Conservation (phyloP, 768 basidiomycete genomes). For the Termitomyces sp. region DNA sequence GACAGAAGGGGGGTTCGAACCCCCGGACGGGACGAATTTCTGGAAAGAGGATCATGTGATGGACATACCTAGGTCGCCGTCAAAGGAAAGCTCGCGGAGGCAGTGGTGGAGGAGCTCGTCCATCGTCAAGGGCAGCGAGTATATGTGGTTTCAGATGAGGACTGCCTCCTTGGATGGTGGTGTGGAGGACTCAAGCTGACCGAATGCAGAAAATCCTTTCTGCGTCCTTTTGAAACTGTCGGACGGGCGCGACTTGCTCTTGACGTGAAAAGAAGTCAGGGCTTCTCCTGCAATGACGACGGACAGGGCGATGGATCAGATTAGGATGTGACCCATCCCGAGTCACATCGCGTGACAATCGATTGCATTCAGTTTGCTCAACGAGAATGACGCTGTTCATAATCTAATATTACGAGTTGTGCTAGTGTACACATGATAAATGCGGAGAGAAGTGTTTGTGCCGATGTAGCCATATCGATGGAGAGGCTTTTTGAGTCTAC, state of each 20-base stretch:
- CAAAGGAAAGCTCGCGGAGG: slow-evolving; percentile 84
- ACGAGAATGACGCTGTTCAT: slow-evolving; percentile 10
- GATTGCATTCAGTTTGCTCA: slow-evolving; percentile 12
- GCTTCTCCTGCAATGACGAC: slow-evolving; percentile 13
- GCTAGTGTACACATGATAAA: slow-evolving; percentile 7
- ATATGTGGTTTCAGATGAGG: slow-evolving; percentile 1
- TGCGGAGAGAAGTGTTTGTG: slow-evolving; percentile 4
- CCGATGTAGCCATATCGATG: slow-evolving; percentile 7
- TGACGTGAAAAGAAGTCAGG: slow-evolving; percentile 13
- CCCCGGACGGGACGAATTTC: slow-evolving; percentile 19
- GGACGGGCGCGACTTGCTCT: slow-evolving; percentile 12
- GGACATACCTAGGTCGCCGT: slow-evolving; percentile 83
- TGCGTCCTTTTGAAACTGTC: slow-evolving; percentile 1
- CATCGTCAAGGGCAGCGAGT: slow-evolving; percentile 38
- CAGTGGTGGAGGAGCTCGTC: slow-evolving; percentile 85
- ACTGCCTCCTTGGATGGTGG: neutral
- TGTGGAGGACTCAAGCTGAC: neutral
- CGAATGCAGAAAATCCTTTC: neutral
- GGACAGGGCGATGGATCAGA: slow-evolving; percentile 1
- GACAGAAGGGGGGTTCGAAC: slow-evolving; percentile 44
- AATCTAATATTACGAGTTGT: slow-evolving; percentile 13
- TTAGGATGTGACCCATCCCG: slow-evolving; percentile 13
- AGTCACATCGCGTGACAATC: slow-evolving; percentile 15
- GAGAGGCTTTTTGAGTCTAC: slow-evolving; percentile 18
- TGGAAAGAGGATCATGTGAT: slow-evolving; percentile 28